phyloP scores from a whole-genome alignment of 495 filamentous ascomycete species.

The Podospora fimiseda region DNA sequence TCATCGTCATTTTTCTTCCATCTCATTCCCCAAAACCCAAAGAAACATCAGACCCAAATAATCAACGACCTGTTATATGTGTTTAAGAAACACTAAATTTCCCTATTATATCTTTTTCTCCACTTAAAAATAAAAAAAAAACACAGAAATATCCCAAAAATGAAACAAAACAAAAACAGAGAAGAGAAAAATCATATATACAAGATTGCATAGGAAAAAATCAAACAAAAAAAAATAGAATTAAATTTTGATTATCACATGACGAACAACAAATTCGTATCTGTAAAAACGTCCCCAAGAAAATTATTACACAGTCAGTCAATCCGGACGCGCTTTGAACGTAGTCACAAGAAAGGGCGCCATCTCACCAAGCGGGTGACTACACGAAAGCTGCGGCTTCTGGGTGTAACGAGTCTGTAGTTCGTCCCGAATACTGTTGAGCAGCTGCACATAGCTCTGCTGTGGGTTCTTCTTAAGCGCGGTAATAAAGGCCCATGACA shows the following conservation, averaged over 20 bases:
- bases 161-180: background rate
- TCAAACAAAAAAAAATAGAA: background rate
- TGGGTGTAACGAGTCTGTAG: constrained; percentile 83
- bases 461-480: constrained; percentile 95
- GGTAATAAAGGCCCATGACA: constrained; percentile 95
- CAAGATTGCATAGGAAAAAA: background rate
- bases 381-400: constrained; percentile 94
- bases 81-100: too few relatives aligned
- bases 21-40: too few relatives aligned
- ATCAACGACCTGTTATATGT: too few relatives aligned
- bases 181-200: background rate
- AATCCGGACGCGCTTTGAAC: constrained; percentile 22
- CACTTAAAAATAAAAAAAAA: too few relatives aligned
- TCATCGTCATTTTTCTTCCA: too few relatives aligned
- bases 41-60: too few relatives aligned
- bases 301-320: constrained; percentile 13
- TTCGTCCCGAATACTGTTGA: constrained; percentile 94
- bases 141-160: too few relatives aligned
- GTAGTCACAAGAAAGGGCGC: constrained; percentile 23
- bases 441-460: constrained; percentile 92
- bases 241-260: constrained; percentile 39
- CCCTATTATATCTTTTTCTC: too few relatives aligned
- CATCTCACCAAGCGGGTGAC: constrained; percentile 78
- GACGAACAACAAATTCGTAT: constrained; percentile 48
- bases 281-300: constrained; percentile 20